Percentiles rank a stretch among this genome's conserved stretches.
phyloP scores from a whole-genome alignment of 2,329 filamentous ascomycete genomes.

The Aspergillus sp. region DNA sequence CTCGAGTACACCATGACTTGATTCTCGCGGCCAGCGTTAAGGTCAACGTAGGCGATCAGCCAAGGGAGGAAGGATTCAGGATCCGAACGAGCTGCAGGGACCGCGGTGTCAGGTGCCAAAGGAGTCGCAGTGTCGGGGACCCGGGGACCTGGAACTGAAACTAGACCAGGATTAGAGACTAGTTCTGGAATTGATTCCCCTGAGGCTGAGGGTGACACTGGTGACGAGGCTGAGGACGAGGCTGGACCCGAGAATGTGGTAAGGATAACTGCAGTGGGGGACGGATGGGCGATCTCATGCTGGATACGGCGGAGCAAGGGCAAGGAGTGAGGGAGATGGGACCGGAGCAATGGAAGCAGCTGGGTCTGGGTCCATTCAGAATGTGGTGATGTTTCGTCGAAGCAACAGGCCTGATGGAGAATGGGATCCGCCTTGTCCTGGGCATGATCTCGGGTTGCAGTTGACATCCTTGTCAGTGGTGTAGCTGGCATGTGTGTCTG shows the following conservation, averaged over 20 bases:
- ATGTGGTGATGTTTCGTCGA: background rate
- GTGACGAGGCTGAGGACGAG: background rate
- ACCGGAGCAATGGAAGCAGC: constrained; percentile 32
- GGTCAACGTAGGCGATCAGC: constrained; percentile 45
- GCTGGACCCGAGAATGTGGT: constrained; percentile 31
- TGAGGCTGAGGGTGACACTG: background rate
- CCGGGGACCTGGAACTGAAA: background rate
- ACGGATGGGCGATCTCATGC: constrained; percentile 35
- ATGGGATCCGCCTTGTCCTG: background rate
- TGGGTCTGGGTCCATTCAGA: constrained; percentile 4
- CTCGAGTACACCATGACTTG: constrained; percentile 46
- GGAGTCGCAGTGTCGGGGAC: background rate
- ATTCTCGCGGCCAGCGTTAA: constrained; percentile 42
- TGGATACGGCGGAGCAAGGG: constrained; percentile 43
- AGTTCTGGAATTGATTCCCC: background rate
- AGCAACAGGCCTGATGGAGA: no score
- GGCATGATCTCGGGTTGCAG: background rate
- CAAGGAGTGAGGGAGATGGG: constrained; percentile 41
- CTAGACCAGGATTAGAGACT: constrained; percentile 20
- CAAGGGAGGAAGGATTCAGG: constrained; percentile 27
- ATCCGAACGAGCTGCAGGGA: no score
- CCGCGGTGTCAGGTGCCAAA: no score
- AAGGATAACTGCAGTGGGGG: constrained; percentile 35
- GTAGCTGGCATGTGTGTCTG: no score
- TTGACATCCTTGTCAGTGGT: no score